phyloP scores from a whole-genome alignment of 768 basidiomycete genomes.

The Lactarius indigo region DNA sequence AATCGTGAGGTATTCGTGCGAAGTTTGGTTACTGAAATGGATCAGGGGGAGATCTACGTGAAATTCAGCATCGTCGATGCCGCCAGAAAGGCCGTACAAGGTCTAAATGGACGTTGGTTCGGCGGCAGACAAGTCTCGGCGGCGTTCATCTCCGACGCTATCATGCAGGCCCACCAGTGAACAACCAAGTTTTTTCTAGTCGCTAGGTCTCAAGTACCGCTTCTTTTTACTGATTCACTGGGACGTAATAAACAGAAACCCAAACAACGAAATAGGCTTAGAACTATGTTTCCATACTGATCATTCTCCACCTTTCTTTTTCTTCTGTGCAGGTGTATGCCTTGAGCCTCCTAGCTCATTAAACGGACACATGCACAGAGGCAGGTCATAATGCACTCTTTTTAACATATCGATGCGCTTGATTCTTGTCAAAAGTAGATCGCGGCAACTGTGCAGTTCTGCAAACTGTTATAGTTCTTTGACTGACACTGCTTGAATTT shows the following conservation, averaged over 20 bases:
- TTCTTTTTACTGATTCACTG: conserved; percentile 27
- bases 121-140: conserved; percentile 88
- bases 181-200: conserved; percentile 6
- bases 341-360: conserved; percentile 20
- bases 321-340: conserved; percentile 26
- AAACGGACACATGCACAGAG: conserved; percentile 25
- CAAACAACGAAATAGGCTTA: conserved; percentile 21
- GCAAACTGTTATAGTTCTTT: conserved; percentile 13
- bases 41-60: conserved; percentile 94
- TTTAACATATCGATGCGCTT: conserved; percentile 24
- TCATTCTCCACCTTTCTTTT: conserved; percentile 20
- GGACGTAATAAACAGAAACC: conserved; percentile 21
- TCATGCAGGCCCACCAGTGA: conserved; percentile 89
- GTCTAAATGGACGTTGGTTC: conserved; percentile 96
- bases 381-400: conserved; percentile 26
- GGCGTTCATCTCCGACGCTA: conserved; percentile 86
- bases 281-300: conserved; percentile 27
- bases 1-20: conserved; percentile 26
- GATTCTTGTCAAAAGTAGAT: conserved; percentile 25
- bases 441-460: conserved; percentile 16
- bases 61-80: conserved; percentile 79
- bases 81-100: conserved; percentile 81
- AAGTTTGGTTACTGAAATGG: background rate
- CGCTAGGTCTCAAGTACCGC: conserved; percentile 22
- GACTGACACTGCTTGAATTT: conserved; percentile 12